Evolutionary conservation across 1,139 yeast genomes (phyloP).

Genomic region (Arxiozyma heterogenica): DNA sequence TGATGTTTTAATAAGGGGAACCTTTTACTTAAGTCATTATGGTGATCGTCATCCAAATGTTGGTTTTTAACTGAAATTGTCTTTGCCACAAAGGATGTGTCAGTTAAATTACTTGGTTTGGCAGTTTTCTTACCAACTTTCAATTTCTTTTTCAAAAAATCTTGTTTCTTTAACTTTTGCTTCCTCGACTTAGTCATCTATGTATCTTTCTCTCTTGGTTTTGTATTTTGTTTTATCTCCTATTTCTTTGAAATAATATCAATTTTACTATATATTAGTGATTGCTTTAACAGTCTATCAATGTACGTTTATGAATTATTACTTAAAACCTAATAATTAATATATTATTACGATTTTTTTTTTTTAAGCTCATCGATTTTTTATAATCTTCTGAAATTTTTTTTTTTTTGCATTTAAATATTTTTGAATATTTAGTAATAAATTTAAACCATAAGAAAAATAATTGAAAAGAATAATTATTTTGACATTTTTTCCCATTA

Average conservation of each 20-base stretch:
- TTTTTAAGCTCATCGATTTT: background rate
- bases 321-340: no score
- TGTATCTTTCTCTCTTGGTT: background rate
- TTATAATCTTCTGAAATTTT: background rate
- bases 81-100: constrained; percentile 75
- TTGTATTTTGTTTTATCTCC: no score
- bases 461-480: no score
- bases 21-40: constrained; percentile 42
- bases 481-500: background rate
- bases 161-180: constrained; percentile 30
- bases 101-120: constrained; percentile 67
- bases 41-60: constrained; percentile 28
- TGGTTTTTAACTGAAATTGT: constrained; percentile 56
- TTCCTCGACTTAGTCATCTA: constrained; percentile 29
- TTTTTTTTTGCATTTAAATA: no score
- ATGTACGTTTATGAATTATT: no score
- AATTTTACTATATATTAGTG: no score
- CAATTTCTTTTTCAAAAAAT: constrained; percentile 58
- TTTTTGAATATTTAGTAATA: no score
- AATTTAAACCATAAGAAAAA: no score
- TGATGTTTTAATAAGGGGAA: constrained; percentile 72
- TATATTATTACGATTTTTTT: no score
- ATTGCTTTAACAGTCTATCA: background rate
- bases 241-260: no score
- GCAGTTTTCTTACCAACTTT: constrained; percentile 79